phyloP scores from a whole-genome alignment of 2,329 filamentous ascomycete genomes.

The Cercospora zeina region DNA sequence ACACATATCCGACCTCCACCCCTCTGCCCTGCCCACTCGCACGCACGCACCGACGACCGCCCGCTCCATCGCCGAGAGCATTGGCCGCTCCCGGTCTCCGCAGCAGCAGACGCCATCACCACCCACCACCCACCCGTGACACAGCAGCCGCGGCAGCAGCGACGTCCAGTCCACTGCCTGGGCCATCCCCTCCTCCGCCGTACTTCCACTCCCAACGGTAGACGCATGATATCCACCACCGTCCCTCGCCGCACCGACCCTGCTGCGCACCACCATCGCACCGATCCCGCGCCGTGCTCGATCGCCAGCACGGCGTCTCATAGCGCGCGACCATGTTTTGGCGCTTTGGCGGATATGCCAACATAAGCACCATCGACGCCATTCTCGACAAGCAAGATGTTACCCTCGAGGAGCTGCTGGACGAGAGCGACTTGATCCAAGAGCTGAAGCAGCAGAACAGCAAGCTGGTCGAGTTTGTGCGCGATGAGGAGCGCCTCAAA shows the following conservation, averaged over 20 bases:
- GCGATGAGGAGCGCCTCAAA: conserved; percentile 81
- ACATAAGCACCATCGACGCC: conserved; percentile 92
- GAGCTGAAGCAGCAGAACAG: conserved; percentile 98
- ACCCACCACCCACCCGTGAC: conserved; percentile 11
- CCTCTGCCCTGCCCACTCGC: not conserved
- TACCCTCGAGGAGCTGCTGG: conserved; percentile 89
- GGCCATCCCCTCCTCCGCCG: not conserved
- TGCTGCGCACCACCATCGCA: conserved; percentile 14
- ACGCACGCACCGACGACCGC: conserved; percentile 2
- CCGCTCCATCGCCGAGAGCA: conserved; percentile 5
- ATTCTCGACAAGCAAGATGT: conserved; percentile 95
- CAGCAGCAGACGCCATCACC: not conserved
- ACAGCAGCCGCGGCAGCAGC: conserved; percentile 11
- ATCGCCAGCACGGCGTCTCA: conserved; percentile 21
- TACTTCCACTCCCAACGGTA: conserved; percentile 1
- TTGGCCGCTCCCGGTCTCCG: not conserved
- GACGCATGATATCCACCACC: conserved; percentile 27
- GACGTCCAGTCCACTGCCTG: conserved; percentile 9
- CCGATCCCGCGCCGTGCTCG: conserved; percentile 12
- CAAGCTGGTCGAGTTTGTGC: conserved; percentile 93
- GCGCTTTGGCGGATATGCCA: conserved; percentile 98
- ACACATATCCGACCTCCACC: not conserved
- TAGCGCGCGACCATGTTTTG: conserved; percentile 81
- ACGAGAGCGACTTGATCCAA: conserved; percentile 94
- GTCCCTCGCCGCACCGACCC: conserved; percentile 8